Conservation (phyloP, 1,284 basidiomycete species). For the Stereum hirsutum region DNA sequence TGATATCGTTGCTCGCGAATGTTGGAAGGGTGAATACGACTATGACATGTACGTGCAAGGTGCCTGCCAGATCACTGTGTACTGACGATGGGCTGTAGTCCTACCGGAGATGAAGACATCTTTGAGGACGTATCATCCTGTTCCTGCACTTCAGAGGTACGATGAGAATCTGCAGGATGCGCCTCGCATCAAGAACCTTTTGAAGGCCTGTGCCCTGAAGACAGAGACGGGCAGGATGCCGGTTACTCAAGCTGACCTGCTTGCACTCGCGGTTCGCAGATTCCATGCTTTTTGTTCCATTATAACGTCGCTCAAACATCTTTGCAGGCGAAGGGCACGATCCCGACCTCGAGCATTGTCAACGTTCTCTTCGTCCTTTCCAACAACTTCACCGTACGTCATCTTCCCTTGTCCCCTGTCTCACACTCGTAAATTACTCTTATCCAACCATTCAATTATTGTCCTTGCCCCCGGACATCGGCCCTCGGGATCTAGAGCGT, state of each 20-base stretch:
- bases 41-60: constrained; percentile 61
- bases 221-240: constrained; percentile 64
- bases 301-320: constrained; percentile 8
- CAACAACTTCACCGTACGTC: constrained; percentile 56
- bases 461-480: too few species aligned
- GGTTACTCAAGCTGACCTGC: constrained; percentile 61
- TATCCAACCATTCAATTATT: not conserved
- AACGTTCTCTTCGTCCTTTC: constrained; percentile 74
- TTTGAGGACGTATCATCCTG: constrained; percentile 74
- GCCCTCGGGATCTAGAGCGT: constrained; percentile 44
- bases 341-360: constrained; percentile 72
- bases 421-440: constrained; percentile 18
- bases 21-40: constrained; percentile 80
- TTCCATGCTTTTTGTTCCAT: too few species aligned
- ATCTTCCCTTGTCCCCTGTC: constrained; percentile 49
- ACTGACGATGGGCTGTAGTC: constrained; percentile 27
- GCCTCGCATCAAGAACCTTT: constrained; percentile 68
- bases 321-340: constrained; percentile 28
- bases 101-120: constrained; percentile 79
- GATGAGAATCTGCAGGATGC: constrained; percentile 75
- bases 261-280: constrained; percentile 52
- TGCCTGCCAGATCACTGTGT: constrained; percentile 3
- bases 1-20: constrained; percentile 70
- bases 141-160: constrained; percentile 73
- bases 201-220: constrained; percentile 69